Evolutionary conservation across 192 early-diverging fungal genomes (phyloP).

Genomic region (Gamsiella multidivaricata): DNA sequence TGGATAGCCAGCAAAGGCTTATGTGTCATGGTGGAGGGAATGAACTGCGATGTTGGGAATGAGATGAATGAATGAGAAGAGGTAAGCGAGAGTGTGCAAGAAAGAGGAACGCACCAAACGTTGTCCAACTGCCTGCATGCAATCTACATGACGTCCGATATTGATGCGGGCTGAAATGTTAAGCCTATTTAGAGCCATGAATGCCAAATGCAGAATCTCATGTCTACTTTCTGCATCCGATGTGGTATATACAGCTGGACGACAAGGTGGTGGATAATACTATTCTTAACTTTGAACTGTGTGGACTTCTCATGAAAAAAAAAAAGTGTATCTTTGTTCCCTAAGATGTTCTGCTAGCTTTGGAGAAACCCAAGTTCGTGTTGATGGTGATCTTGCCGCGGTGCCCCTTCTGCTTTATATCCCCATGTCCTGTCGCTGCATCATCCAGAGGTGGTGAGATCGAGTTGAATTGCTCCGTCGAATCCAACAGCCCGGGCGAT

Average conservation of each 20-base stretch:
- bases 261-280: too few species aligned
- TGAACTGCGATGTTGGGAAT: background rate
- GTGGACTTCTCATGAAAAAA: too few species aligned
- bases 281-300: too few species aligned
- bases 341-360: background rate
- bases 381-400: constrained; percentile 32
- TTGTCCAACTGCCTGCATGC: background rate
- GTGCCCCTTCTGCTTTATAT: constrained; percentile 3
- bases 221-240: too few species aligned
- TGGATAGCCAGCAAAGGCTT: constrained; percentile 24
- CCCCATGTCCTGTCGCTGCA: background rate
- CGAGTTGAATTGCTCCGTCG: constrained; percentile 17
- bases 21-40: constrained; percentile 29
- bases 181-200: too few species aligned
- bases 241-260: too few species aligned
- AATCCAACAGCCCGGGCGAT: constrained; percentile 1
- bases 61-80: constrained; percentile 17
- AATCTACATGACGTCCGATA: too few species aligned
- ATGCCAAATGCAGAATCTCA: too few species aligned
- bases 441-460: constrained; percentile 30
- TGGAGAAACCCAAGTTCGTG: constrained; percentile 17
- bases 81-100: background rate
- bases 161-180: too few species aligned
- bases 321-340: background rate
- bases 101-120: background rate